Percentiles rank a stretch among this genome's conserved stretches.
Evolutionary conservation across 805 yeast species (phyloP).

Genomic region (Nakazawaea anatomiae): DNA sequence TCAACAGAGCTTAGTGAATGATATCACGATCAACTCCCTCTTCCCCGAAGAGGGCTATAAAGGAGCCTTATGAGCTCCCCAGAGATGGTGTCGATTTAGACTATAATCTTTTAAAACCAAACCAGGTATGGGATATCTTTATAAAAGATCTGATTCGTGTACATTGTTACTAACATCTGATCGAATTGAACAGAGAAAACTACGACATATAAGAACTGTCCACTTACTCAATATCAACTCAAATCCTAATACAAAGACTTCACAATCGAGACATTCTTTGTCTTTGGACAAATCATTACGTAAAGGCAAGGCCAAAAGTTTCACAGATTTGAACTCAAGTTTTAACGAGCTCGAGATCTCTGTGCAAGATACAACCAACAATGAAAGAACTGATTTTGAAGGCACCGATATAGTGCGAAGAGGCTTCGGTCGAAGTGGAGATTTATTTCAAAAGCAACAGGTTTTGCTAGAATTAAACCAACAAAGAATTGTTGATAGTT

Average conservation of each 20-base stretch:
- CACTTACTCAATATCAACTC: slow-evolving; percentile 5
- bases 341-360: background rate
- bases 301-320: slow-evolving; percentile 7
- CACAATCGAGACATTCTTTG: background rate
- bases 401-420: background rate
- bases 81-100: background rate
- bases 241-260: background rate
- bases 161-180: background rate
- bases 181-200: background rate
- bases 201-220: slow-evolving; percentile 4
- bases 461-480: slow-evolving; percentile 22
- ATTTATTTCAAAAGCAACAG: slow-evolving; percentile 21
- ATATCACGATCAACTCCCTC: slow-evolving; percentile 1
- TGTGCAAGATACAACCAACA: background rate
- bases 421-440: slow-evolving; percentile 3
- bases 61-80: background rate
- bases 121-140: background rate
- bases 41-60: background rate
- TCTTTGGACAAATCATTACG: background rate
- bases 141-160: no score
- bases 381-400: background rate
- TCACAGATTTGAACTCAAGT: slow-evolving; percentile 1
- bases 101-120: slow-evolving; percentile 2
- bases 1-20: background rate
- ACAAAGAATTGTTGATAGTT: slow-evolving; percentile 24